Conservation (phyloP, 129 eudicot species). For the Mikania micrantha region DNA sequence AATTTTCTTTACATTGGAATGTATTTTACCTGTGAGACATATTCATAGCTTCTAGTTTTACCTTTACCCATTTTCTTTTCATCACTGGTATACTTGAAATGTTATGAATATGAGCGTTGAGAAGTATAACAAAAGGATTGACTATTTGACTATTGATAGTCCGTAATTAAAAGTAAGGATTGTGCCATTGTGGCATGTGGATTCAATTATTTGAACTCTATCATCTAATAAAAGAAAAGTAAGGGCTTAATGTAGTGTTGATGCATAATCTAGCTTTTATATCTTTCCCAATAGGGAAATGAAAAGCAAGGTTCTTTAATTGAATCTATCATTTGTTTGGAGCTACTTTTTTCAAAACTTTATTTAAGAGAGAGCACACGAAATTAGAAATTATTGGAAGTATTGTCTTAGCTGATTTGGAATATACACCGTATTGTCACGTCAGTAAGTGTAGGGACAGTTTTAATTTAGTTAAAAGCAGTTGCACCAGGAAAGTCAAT, state of each 20-base stretch:
- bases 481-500: constrained; percentile 2
- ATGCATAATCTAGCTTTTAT: background rate
- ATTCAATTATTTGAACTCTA: background rate
- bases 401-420: background rate
- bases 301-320: background rate
- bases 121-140: background rate
- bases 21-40: background rate
- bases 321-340: background rate
- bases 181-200: background rate
- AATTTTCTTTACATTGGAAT: background rate
- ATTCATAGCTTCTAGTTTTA: constrained; percentile 1
- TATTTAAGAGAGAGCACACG: background rate
- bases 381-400: background rate
- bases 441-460: background rate
- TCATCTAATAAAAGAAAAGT: background rate
- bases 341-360: background rate
- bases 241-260: constrained; percentile 4
- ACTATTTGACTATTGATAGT: background rate
- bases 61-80: background rate
- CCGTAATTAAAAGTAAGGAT: background rate
- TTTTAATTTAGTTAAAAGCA: background rate
- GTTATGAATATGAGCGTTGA: background rate
- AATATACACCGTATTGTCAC: background rate
- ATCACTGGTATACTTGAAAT: background rate
- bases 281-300: background rate